Conservation (phyloP, 257 asterid species). For the Solanum neorickii region DNA sequence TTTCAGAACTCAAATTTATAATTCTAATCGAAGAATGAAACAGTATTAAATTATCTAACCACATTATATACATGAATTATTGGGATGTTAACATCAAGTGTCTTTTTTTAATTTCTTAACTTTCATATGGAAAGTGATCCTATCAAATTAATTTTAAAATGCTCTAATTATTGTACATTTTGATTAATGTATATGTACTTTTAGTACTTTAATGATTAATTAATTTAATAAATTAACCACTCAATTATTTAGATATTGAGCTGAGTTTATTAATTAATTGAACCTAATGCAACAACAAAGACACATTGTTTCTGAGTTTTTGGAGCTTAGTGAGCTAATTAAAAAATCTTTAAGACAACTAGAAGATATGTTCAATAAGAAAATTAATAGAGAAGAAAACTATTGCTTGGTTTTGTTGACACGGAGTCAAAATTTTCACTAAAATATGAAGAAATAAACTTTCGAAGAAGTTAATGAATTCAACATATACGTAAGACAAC, state of each 20-base stretch:
- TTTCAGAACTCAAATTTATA: fast-evolving
- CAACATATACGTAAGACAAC: neutral
- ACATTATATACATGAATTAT: neutral
- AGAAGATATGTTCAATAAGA: neutral
- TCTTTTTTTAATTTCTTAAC: neutral
- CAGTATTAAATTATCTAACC: neutral
- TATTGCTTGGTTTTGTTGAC: neutral
- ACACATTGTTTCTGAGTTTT: neutral
- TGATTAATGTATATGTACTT: neutral
- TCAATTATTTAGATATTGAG: neutral
- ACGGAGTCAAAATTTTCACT: neutral
- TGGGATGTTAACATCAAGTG: neutral
- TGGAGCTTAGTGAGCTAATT: neutral
- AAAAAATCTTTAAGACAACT: neutral
- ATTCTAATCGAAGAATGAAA: neutral
- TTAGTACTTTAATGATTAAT: neutral
- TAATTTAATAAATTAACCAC: neutral
- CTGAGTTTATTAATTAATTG: neutral
- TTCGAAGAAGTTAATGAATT: neutral
- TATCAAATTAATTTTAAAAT: neutral
- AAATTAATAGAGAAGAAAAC: neutral
- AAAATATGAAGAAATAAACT: neutral
- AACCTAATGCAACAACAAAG: neutral
- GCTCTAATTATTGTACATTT: neutral
- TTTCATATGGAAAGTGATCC: neutral